phyloP scores from a whole-genome alignment of 148 eudicot species.

The Pouteria glomerata region DNA sequence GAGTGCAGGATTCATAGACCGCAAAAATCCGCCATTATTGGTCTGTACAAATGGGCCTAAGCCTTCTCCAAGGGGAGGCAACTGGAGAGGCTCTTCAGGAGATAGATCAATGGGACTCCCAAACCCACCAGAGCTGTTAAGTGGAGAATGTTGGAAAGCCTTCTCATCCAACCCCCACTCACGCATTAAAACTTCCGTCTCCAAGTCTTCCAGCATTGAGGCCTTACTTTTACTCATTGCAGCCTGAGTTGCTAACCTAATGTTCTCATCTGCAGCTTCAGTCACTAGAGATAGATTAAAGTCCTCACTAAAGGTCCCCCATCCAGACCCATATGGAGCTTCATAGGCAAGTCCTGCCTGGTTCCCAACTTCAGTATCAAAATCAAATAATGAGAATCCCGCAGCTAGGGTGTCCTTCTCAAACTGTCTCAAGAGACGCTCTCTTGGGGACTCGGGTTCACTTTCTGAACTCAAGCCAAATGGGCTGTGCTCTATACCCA shows the following conservation, averaged over 20 bases:
- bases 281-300: constrained; percentile 20
- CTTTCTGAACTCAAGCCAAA: constrained; percentile 50
- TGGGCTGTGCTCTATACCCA: constrained; percentile 60
- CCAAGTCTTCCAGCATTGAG: constrained; percentile 59
- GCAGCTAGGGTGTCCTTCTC: constrained; percentile 71
- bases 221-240: constrained; percentile 44
- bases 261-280: constrained; percentile 17
- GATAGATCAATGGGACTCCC: constrained; percentile 70
- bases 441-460: constrained; percentile 83
- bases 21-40: constrained; percentile 72
- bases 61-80: constrained; percentile 86
- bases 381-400: constrained; percentile 53
- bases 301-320: constrained; percentile 21
- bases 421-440: constrained; percentile 65
- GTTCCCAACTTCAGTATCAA: constrained; percentile 30
- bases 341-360: constrained; percentile 25
- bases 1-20: constrained; percentile 72
- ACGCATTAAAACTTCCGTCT: constrained; percentile 79
- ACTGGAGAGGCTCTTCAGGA: constrained; percentile 45
- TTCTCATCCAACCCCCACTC: constrained; percentile 82
- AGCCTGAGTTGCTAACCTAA: constrained; percentile 20
- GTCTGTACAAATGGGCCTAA: constrained; percentile 60
- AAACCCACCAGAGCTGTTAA: constrained; percentile 50
- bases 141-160: constrained; percentile 49
- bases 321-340: constrained; percentile 30